Evolutionary conservation across 805 yeast genomes (phyloP), one percentile per base, ranked within the genome.

Genomic region (Candida taoyuanica): DNA sequence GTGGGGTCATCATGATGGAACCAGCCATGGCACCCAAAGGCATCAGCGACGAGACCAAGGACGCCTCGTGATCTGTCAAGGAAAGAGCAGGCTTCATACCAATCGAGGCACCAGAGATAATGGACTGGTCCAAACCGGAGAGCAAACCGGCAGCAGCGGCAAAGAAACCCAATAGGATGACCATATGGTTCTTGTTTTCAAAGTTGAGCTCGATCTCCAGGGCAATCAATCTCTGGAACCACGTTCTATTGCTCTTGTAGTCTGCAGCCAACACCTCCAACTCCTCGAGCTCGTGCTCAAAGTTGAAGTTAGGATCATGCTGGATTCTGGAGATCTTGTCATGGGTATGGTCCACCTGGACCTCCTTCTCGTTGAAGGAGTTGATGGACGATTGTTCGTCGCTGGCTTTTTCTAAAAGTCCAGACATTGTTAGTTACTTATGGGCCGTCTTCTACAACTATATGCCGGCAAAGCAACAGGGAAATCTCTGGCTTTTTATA

Each of bases 11-110:
- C 40, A 76, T 52, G 28, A 79, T 62, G 40, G 81, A 73, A 33
- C 86, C 85, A 20, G 71, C 70, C 58, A 78, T 71, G 24, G 82
- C 85, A 47, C 85, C 85, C 32, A 79, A 59, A n/a, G 85, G 85
- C 81, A 78, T 76, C 37, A 76, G 65, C 20, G 81, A 65, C 27
- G 76, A 67, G 15, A 78, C 71, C 43, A 78, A 64, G 2, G 84
- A 77, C 36, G 61, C 62, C 47, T 78, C 66, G 45, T 64, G 60
- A 5, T 61, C 40, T 15, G 63, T 49, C 32, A 78, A 58, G 23
- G 55, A 29, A 23, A 78, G 62, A 17, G 64, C 67, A 2, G 56
- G 55, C 13, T 60, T 63, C 70, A 78, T 69, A 17, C 73, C 73
- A 38, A 74, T 63, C 23, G 68, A 63, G 3, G 85, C 85, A 53